Base-by-base conservation (phyloP, 2,329 filamentous ascomycete species). In the Arthrinium puccinioides region DNA sequence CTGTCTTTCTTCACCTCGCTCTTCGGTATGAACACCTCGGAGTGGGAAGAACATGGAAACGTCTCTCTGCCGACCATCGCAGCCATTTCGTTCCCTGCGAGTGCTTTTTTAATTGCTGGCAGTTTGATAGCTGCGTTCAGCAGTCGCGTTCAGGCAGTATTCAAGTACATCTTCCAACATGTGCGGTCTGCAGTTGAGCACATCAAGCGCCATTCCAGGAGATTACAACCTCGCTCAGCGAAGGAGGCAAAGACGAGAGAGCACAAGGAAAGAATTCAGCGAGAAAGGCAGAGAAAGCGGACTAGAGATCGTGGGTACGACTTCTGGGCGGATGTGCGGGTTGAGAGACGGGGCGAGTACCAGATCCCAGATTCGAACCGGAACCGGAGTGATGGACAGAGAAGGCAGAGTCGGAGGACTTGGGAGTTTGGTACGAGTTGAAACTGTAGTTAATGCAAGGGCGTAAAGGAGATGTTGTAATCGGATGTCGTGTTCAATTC, bases 1-100 rank as follows among this genome's bases (percentile, higher is more conserved):
- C 53, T 82, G 6, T 76, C 72, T 14, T 82, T 82, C 59, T 82
- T 82, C 54, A 81, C 77, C 0, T 72, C 74, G 3, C 51, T 82
- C 1, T 82, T 82, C 38, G 76, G 78, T 37, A 81, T 82, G 69
- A 82, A 82, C 47, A 76, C 74, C 3, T 59, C 55, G 4, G 76
- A 81, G 54, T 80, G 76, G 76, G 60, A 60, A 13, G 44, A 52
- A 8, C 60, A 61, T n/a, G 43, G 52, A 9, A 63, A 70, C 9
- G 54, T 67, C 1, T 55, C 60, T 3, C 55, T 76, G 7, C 46
- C 43, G 11, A 57, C 60, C 4, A 72, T 76, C 16, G 72, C 70
- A 2, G 46, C 56, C 24, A 64, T 76, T 33, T 61, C 71, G 4
- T 57, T 69, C 30, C 76, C 65, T 27, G 57, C 60, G 6, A 79